Conservation (phyloP, 495 filamentous ascomycete genomes). For the Tuber borchii region DNA sequence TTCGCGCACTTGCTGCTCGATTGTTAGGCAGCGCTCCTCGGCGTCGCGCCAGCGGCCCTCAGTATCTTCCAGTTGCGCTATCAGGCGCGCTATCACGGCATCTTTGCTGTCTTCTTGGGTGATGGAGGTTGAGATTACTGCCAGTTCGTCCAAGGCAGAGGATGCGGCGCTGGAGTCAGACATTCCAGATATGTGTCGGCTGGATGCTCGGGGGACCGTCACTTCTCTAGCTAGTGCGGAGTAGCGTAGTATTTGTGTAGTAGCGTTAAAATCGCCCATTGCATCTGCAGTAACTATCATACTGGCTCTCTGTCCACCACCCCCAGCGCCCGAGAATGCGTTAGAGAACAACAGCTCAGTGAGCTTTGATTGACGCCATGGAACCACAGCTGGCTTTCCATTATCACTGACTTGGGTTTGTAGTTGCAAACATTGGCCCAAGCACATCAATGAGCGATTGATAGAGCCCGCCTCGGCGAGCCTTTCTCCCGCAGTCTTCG, state of each 20-base stretch:
- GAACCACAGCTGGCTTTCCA: conserved; percentile 53
- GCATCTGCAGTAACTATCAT: conserved; percentile 98
- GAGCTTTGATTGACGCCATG: conserved; percentile 92
- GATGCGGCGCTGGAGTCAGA: conserved; percentile 39
- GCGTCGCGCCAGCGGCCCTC: conserved; percentile 53
- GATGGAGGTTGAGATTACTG: conserved; percentile 45
- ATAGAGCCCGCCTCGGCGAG: conserved; percentile 95
- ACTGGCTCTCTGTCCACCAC: conserved; percentile 51
- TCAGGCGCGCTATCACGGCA: conserved; percentile 65
- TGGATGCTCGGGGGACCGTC: conserved; percentile 65
- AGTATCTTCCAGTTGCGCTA: conserved; percentile 63
- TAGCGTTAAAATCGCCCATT: conserved; percentile 89
- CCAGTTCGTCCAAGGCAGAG: conserved; percentile 22
- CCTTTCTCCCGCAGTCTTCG: conserved; percentile 87
- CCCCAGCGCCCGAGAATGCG: conserved; percentile 69
- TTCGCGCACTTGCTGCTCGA: conserved; percentile 84
- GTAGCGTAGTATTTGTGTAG: conserved; percentile 91
- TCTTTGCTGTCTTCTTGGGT: conserved; percentile 51
- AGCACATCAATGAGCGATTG: conserved; percentile 95
- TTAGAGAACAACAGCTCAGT: conserved; percentile 96
- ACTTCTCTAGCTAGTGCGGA: conserved; percentile 89
- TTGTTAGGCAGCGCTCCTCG: conserved; percentile 53
- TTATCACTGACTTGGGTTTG: conserved; percentile 52
- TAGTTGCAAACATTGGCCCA: conserved; percentile 95
- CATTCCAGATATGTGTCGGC: conserved; percentile 15